Percentiles rank a stretch among this genome's conserved stretches.
Conservation (phyloP, 352 stramenopile species). For the Globisporangium parvum region DNA sequence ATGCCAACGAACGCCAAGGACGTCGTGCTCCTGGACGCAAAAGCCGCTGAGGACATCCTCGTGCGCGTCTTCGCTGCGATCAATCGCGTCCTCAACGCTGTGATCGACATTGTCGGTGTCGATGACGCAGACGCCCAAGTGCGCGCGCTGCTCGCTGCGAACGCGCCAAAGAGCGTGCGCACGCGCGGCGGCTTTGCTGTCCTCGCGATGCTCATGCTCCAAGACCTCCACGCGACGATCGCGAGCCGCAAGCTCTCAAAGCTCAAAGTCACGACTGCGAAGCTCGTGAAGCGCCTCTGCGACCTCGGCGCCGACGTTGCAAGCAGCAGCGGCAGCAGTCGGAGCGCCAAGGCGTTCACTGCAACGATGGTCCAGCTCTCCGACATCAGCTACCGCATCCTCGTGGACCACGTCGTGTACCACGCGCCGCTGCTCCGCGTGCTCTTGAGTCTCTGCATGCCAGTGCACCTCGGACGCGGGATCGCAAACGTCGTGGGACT, state of each 20-base stretch:
- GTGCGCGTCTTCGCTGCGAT: conserved; percentile 35
- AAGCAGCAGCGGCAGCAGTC: not conserved
- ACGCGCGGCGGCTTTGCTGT: conserved; percentile 16
- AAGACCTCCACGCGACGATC: conserved; percentile 27
- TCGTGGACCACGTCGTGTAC: conserved; percentile 68
- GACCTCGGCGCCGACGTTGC: conserved; percentile 15
- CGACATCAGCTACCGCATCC: conserved; percentile 29
- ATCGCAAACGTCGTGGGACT: conserved; percentile 24
- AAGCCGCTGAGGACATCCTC: conserved; percentile 32
- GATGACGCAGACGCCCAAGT: conserved; percentile 17
- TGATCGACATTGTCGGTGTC: conserved; percentile 4
- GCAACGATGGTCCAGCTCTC: conserved; percentile 11
- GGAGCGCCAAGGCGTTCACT: not conserved
- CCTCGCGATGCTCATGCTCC: conserved; percentile 28
- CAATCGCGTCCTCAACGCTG: conserved; percentile 19
- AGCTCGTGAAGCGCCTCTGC: conserved; percentile 35
- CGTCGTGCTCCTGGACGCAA: conserved; percentile 33
- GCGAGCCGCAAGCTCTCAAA: conserved; percentile 32
- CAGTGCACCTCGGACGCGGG: conserved; percentile 16
- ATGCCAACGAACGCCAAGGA: conserved; percentile 18
- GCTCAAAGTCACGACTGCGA: conserved; percentile 29
- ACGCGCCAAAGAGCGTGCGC: no score
- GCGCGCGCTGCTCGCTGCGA: conserved; percentile 1
- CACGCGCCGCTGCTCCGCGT: conserved; percentile 46
- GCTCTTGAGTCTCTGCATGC: conserved; percentile 35